These are phyloP conservation scores for Malus hybrid DNA, from an alignment of 331 rosid genomes.

Conservation along the genomic window DNA sequence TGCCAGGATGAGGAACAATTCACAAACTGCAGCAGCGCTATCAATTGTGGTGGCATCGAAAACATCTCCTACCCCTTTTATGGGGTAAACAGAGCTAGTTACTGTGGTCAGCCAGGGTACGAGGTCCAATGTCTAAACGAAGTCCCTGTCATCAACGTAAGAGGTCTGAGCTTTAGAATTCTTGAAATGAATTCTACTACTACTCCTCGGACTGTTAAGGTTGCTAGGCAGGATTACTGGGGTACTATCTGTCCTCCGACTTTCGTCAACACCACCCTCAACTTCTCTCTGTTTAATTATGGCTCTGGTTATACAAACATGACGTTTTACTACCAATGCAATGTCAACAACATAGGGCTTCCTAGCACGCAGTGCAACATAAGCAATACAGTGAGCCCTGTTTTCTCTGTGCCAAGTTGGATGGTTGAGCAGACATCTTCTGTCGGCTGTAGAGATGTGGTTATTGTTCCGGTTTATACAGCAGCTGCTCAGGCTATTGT, in stretches of 20 bases:
- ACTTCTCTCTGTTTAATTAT: not conserved
- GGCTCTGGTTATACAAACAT: not conserved
- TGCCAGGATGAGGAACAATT: conserved; percentile 1
- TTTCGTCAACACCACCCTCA: not conserved
- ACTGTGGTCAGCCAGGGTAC: conserved; percentile 40
- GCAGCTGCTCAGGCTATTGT: not conserved
- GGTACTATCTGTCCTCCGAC: not conserved
- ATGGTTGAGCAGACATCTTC: too few relatives aligned
- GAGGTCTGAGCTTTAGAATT: conserved; percentile 9
- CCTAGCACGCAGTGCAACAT: rapidly evolving
- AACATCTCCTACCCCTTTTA: conserved; percentile 49
- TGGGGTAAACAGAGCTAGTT: conserved; percentile 18
- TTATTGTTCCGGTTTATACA: not conserved
- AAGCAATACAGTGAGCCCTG: not conserved
- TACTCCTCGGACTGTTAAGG: not conserved
- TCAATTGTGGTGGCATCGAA: conserved; percentile 10
- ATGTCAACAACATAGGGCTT: rapidly evolving
- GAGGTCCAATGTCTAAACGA: not conserved
- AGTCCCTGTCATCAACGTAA: conserved; percentile 3
- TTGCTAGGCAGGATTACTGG: conserved; percentile 47
- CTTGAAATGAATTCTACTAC: not conserved
- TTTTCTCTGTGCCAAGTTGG: not conserved
- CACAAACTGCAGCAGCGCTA: conserved; percentile 8
- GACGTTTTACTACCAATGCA: conserved; percentile 15
- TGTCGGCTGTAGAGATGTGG: rapidly evolving